These are phyloP conservation scores for Tanacetum coccineum DNA, from an alignment of 129 eudicot species.

Conservation along the genomic window DNA sequence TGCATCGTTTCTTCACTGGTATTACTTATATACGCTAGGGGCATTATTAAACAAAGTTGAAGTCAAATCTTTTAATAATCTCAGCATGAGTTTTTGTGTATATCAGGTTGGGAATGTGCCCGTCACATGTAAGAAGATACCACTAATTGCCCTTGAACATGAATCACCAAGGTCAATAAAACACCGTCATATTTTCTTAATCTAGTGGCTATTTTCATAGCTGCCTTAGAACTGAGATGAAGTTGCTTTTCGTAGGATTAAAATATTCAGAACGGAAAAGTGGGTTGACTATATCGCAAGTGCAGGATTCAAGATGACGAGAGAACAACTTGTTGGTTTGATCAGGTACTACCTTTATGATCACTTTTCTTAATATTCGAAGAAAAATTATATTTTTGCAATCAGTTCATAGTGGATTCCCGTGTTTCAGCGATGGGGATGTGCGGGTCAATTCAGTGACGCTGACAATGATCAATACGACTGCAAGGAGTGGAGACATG, in stretches of 20 bases:
- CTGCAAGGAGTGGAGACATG: slow-evolving; percentile 64
- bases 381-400: background rate
- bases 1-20: background rate
- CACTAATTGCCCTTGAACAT: slow-evolving; percentile 84
- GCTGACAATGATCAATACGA: slow-evolving; percentile 62
- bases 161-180: slow-evolving; percentile 74
- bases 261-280: slow-evolving; percentile 52
- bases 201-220: background rate
- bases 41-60: no score
- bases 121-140: slow-evolving; percentile 68
- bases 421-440: slow-evolving; percentile 64
- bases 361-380: background rate
- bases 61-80: background rate
- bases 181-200: background rate
- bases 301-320: slow-evolving; percentile 86
- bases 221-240: background rate
- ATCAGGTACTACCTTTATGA: slow-evolving; percentile 54
- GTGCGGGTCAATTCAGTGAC: slow-evolving; percentile 87
- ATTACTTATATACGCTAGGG: no score
- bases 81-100: background rate
- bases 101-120: slow-evolving; percentile 89
- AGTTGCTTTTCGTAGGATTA: slow-evolving; percentile 43
- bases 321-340: slow-evolving; percentile 70
- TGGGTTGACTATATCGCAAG: slow-evolving; percentile 88
- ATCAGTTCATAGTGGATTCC: background rate